These are phyloP conservation scores for Hypoxylon subgilvum DNA, from an alignment of 495 filamentous ascomycete genomes.

Conservation along the genomic window DNA sequence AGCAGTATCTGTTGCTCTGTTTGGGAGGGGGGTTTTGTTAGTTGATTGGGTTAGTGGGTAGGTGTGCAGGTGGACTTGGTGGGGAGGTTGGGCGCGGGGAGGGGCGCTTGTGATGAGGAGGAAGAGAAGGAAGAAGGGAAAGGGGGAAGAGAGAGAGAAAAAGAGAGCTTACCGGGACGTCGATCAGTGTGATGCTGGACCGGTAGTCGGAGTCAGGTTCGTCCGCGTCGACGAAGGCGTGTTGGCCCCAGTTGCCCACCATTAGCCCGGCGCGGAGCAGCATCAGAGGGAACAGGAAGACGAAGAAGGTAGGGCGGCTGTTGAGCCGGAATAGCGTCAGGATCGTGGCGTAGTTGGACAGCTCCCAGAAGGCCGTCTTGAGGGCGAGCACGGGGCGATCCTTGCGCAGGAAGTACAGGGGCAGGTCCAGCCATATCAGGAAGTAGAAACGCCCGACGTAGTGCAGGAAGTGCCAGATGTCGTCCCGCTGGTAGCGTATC, in stretches of 20 bases:
- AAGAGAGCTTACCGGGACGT: conserved; percentile 64
- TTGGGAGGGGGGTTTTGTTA: background rate
- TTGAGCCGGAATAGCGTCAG: conserved; percentile 56
- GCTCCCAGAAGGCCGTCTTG: conserved; percentile 63
- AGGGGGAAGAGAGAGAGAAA: background rate
- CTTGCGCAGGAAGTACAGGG: conserved; percentile 70
- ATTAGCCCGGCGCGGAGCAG: conserved; percentile 69
- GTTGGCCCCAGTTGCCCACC: conserved; percentile 79
- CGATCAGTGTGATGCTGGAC: conserved; percentile 74
- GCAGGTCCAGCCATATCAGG: conserved; percentile 75
- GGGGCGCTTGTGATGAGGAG: no score
- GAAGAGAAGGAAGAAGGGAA: background rate
- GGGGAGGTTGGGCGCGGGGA: no score
- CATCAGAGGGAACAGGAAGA: conserved; percentile 65
- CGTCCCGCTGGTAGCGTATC: conserved; percentile 76
- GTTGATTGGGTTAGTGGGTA: background rate
- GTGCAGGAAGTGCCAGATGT: conserved; percentile 63
- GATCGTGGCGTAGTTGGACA: conserved; percentile 58
- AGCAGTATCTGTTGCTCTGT: conserved; percentile 72
- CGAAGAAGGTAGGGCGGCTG: conserved; percentile 61
- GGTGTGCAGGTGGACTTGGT: no score
- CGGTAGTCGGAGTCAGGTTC: conserved; percentile 73
- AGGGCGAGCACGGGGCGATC: conserved; percentile 57
- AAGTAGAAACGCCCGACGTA: conserved; percentile 77
- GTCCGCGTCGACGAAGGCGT: conserved; percentile 72